Evolutionary conservation across 2,329 filamentous ascomycete genomes (phyloP).

Genomic region (Fusarium neocosmosporiellum): DNA sequence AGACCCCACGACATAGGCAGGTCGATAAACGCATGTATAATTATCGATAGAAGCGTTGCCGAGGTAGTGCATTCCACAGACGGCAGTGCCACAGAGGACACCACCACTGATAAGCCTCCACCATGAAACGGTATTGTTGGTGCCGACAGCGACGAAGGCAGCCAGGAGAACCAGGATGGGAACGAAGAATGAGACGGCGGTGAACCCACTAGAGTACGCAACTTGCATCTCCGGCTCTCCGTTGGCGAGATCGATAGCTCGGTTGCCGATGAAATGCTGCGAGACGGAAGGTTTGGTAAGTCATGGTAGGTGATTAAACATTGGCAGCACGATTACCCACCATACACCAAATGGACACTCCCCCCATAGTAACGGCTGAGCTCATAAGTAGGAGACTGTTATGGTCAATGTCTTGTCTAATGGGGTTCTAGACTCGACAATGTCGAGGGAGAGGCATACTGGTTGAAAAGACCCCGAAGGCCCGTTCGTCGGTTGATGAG

Average conservation of each 20-base stretch:
- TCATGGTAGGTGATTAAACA: neutral
- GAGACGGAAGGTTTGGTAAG: neutral
- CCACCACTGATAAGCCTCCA: slow-evolving; percentile 72
- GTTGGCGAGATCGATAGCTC: slow-evolving; percentile 77
- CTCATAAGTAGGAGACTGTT: slow-evolving; percentile 70
- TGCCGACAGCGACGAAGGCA: slow-evolving; percentile 77
- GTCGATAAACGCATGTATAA: slow-evolving; percentile 73
- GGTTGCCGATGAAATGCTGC: slow-evolving; percentile 74
- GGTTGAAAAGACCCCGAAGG: slow-evolving; percentile 74
- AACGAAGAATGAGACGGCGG: slow-evolving; percentile 81
- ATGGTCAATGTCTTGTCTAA: slow-evolving; percentile 6
- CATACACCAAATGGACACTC: slow-evolving; percentile 80
- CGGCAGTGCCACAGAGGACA: slow-evolving; percentile 76
- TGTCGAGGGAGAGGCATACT: slow-evolving; percentile 58
- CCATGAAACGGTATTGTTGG: slow-evolving; percentile 67
- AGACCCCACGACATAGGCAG: slow-evolving; percentile 72
- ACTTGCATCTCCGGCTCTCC: slow-evolving; percentile 75
- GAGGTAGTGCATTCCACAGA: slow-evolving; percentile 89
- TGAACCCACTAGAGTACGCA: slow-evolving; percentile 77
- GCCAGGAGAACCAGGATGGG: slow-evolving; percentile 79
- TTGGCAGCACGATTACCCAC: slow-evolving; percentile 47
- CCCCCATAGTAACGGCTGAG: slow-evolving; percentile 77
- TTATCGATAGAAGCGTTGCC: slow-evolving; percentile 87
- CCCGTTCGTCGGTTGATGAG: slow-evolving; percentile 82
- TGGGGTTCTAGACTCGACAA: neutral